These are phyloP conservation scores for Eragrostis curvula DNA, from an alignment of 176 grass and related monocot genomes.

Conservation along the genomic window DNA sequence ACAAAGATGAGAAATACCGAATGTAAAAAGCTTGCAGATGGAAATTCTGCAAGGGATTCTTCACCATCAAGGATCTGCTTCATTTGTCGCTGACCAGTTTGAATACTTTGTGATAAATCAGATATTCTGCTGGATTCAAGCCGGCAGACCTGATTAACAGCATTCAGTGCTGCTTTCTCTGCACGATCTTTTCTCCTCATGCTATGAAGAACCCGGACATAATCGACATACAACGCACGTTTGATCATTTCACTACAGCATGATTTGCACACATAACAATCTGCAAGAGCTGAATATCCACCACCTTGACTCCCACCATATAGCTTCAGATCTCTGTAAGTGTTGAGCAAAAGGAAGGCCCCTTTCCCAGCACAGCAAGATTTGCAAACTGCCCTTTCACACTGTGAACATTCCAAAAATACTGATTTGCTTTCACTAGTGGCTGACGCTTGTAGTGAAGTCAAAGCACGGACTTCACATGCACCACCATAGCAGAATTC, in stretches of 20 bases:
- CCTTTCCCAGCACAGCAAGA: slow-evolving; percentile 95
- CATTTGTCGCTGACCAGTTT: slow-evolving; percentile 71
- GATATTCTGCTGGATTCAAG: slow-evolving; percentile 45
- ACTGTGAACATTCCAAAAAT: slow-evolving; percentile 74
- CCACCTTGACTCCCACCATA: slow-evolving; percentile 72
- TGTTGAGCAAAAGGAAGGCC: slow-evolving; percentile 83
- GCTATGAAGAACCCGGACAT: slow-evolving; percentile 84
- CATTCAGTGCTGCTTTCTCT: slow-evolving; percentile 59
- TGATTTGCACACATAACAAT: slow-evolving; percentile 85
- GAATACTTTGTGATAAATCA: slow-evolving; percentile 52
- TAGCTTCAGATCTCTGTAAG: slow-evolving; percentile 77
- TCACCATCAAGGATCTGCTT: slow-evolving; percentile 78
- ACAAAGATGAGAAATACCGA: slow-evolving; percentile 55
- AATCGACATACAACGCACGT: slow-evolving; percentile 85
- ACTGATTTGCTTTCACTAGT: slow-evolving; percentile 44
- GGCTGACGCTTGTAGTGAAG: slow-evolving; percentile 49
- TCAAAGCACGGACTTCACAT: slow-evolving; percentile 72
- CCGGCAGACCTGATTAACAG: slow-evolving; percentile 72
- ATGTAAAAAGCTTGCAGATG: slow-evolving; percentile 86
- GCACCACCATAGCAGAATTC: slow-evolving; percentile 69
- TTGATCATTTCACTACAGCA: slow-evolving; percentile 82
- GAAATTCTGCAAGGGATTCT: slow-evolving; percentile 97
- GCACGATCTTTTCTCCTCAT: slow-evolving; percentile 66
- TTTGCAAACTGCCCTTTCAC: slow-evolving; percentile 82
- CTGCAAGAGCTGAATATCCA: slow-evolving; percentile 69